Conservation (phyloP, 768 basidiomycete genomes). For the Leccinum disarticulatum region DNA sequence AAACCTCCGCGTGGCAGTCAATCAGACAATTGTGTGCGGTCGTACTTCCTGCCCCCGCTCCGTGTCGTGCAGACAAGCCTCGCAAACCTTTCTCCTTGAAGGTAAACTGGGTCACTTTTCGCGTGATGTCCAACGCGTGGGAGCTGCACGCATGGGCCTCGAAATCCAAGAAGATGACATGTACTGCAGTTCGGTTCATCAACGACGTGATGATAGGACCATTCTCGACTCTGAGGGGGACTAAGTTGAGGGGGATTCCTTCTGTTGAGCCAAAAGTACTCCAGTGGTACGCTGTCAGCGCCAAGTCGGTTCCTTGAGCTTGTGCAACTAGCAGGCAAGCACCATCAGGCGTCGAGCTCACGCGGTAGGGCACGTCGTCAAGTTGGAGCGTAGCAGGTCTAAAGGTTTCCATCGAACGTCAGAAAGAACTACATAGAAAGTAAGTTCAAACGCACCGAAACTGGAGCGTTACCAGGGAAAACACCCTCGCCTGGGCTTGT, state of each 20-base stretch:
- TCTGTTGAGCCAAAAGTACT: constrained; percentile 51
- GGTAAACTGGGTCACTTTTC: constrained; percentile 53
- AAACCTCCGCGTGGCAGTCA: constrained; percentile 55
- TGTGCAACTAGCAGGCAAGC: constrained; percentile 47
- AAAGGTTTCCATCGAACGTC: not conserved
- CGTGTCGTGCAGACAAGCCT: constrained; percentile 11
- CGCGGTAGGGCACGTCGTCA: constrained; percentile 27
- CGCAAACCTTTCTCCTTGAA: constrained; percentile 46
- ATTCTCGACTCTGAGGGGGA: constrained; percentile 21
- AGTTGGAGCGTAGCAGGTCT: constrained; percentile 50
- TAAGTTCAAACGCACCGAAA: constrained; percentile 29
- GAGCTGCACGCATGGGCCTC: constrained; percentile 37
- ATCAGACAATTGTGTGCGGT: constrained; percentile 50
- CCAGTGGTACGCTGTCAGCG: constrained; percentile 51
- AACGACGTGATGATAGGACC: constrained; percentile 45
- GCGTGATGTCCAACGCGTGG: constrained; percentile 50
- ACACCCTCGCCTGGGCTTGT: constrained; percentile 44
- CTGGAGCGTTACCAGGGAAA: constrained; percentile 52
- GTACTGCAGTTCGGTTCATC: constrained; percentile 39
- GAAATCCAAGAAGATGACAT: constrained; percentile 43
- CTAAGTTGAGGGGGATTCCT: constrained; percentile 42
- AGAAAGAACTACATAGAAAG: not conserved
- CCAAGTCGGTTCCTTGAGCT: constrained; percentile 8
- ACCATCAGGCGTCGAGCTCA: constrained; percentile 53
- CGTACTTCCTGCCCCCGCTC: not conserved